These are phyloP conservation scores for Naganishia albida DNA, from an alignment of 1,284 basidiomycete genomes.

Conservation along the genomic window DNA sequence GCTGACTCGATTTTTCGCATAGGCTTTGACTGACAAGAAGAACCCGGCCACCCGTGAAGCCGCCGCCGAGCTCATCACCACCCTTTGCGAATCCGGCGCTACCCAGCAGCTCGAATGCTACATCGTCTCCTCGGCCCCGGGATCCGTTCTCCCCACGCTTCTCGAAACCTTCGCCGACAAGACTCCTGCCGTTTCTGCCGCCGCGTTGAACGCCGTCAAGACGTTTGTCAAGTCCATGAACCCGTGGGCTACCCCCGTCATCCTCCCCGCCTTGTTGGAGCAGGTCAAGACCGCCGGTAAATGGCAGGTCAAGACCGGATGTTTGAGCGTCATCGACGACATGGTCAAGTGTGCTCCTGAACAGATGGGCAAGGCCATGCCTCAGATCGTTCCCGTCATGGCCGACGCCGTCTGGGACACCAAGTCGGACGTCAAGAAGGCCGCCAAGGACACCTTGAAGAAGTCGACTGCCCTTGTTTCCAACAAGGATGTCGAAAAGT, in stretches of 20 bases:
- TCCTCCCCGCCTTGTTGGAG: conserved; percentile 88
- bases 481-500: conserved; percentile 91
- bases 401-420: conserved; percentile 99
- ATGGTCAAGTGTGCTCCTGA: conserved; percentile 80
- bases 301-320: conserved; percentile 98
- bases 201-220: conserved; percentile 81
- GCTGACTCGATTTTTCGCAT: conserved; percentile 14
- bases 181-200: conserved; percentile 67
- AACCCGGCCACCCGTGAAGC: conserved; percentile 55
- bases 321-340: conserved; percentile 82
- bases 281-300: conserved; percentile 96
- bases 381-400: conserved; percentile 94
- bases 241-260: conserved; percentile 80
- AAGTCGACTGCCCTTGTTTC: conserved; percentile 91
- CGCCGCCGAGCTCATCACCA: conserved; percentile 52
- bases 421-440: conserved; percentile 99
- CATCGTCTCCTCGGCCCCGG: conserved; percentile 71
- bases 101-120: conserved; percentile 84
- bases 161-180: conserved; percentile 90
- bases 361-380: conserved; percentile 88
- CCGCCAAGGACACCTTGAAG: conserved; percentile 89
- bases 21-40: conserved; percentile 63
- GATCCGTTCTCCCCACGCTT: conserved; percentile 75
- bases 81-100: conserved; percentile 72
- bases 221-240: conserved; percentile 79